A percentile compares a stretch with the other conserved stretches of the same genome.
phyloP scores from a whole-genome alignment of 192 early-diverging fungal species.

The Jimgerdemannia flammicorona region DNA sequence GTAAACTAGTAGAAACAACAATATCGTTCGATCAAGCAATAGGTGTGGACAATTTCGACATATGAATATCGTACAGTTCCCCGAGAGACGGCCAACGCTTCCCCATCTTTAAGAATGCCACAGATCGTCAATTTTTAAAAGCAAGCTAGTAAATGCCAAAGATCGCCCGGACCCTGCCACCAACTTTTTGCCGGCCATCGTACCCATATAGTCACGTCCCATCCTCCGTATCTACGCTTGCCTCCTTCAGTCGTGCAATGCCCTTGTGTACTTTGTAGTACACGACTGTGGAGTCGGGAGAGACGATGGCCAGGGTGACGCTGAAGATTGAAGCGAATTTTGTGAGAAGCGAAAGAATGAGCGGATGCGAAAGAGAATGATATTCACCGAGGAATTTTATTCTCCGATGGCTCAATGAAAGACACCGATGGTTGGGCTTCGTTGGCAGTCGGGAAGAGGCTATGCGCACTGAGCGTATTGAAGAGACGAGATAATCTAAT shows the following conservation, averaged over 20 bases:
- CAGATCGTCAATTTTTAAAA: too few species aligned
- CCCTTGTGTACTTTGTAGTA: conserved; percentile 19
- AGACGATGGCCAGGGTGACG: conserved; percentile 14
- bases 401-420: background rate
- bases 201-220: background rate
- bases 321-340: background rate
- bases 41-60: too few species aligned
- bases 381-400: background rate
- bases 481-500: background rate
- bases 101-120: too few species aligned
- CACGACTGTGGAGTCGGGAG: conserved; percentile 14
- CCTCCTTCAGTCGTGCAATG: conserved; percentile 2
- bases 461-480: background rate
- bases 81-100: too few species aligned
- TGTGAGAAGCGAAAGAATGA: background rate
- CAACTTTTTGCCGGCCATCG: too few species aligned
- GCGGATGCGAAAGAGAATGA: background rate
- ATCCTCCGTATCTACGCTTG: background rate
- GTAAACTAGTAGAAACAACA: too few species aligned
- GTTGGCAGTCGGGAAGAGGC: background rate
- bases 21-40: too few species aligned
- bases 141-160: too few species aligned
- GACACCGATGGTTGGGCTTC: background rate
- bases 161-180: too few species aligned
- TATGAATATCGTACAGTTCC: too few species aligned